These are phyloP conservation scores for Thalassiosira oceanica DNA, from an alignment of 352 stramenopile species.

Conservation along the genomic window DNA sequence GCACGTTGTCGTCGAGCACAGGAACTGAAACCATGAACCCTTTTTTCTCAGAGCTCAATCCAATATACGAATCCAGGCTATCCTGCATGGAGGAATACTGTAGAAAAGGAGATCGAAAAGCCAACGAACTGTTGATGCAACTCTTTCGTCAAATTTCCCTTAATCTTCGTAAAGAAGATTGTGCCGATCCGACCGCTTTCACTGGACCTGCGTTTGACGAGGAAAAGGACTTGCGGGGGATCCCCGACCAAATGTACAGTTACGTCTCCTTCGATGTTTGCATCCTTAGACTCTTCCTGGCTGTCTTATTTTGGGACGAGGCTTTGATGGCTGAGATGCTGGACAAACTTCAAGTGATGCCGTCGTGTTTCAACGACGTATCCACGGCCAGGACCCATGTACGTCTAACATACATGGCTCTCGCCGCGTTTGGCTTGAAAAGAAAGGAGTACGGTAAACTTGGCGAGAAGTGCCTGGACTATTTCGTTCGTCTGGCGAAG, in stretches of 20 bases:
- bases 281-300: conserved; percentile 3
- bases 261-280: conserved; percentile 14
- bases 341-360: background rate
- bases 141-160: conserved; percentile 22
- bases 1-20: conserved; percentile 1
- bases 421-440: too few relatives aligned
- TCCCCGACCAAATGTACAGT: background rate
- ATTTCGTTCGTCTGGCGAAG: conserved; percentile 28
- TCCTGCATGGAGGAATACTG: conserved; percentile 7
- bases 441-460: too few relatives aligned
- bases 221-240: conserved; percentile 3
- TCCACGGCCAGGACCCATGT: background rate
- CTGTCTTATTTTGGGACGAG: conserved; percentile 5
- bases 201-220: conserved; percentile 21
- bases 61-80: conserved; percentile 19
- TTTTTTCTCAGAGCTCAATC: conserved; percentile 5
- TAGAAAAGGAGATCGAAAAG: background rate
- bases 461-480: conserved; percentile 4
- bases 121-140: conserved; percentile 9
- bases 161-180: conserved; percentile 11
- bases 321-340: conserved; percentile 23
- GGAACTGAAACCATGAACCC: conserved; percentile 2
- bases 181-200: conserved; percentile 13
- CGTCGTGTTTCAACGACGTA: background rate
- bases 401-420: background rate